phyloP scores from a whole-genome alignment of 2,329 filamentous ascomycete genomes.

The Fusarium nygamai region DNA sequence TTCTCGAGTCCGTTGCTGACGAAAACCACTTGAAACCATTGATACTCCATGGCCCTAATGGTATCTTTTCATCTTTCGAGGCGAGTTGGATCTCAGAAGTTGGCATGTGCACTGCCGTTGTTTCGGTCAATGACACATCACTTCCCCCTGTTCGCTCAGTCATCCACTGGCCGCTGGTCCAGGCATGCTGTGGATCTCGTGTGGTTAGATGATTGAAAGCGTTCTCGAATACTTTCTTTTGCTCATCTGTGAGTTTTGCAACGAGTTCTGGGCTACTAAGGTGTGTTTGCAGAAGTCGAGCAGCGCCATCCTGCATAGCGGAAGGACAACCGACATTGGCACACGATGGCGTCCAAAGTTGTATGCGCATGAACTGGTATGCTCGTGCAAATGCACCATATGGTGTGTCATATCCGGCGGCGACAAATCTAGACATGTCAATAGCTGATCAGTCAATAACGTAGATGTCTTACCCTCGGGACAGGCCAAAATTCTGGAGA shows the following conservation, averaged over 20 bases:
- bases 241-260: conserved; percentile 39
- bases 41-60: conserved; percentile 68
- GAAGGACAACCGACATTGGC: conserved; percentile 72
- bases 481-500: conserved; percentile 67
- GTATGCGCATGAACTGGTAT: conserved; percentile 66
- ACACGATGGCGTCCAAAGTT: conserved; percentile 68
- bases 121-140: conserved; percentile 75
- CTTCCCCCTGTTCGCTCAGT: conserved; percentile 76
- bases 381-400: conserved; percentile 63
- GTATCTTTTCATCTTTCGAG: conserved; percentile 37
- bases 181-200: conserved; percentile 60
- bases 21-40: conserved; percentile 73
- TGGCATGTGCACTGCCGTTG: conserved; percentile 56
- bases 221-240: conserved; percentile 59
- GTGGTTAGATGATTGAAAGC: conserved; percentile 64
- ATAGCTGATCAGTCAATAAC: neutral
- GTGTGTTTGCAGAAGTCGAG: conserved; percentile 59
- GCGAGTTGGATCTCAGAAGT: neutral
- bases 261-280: conserved; percentile 47
- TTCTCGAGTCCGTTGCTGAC: conserved; percentile 49
- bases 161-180: conserved; percentile 84
- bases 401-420: conserved; percentile 66
- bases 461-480: conserved; percentile 56
- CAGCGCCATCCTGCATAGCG: conserved; percentile 73
- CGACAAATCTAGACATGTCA: conserved; percentile 57